These are phyloP conservation scores for Beta macrorhiza DNA, from an alignment of 179 eudicot genomes.

Conservation along the genomic window DNA sequence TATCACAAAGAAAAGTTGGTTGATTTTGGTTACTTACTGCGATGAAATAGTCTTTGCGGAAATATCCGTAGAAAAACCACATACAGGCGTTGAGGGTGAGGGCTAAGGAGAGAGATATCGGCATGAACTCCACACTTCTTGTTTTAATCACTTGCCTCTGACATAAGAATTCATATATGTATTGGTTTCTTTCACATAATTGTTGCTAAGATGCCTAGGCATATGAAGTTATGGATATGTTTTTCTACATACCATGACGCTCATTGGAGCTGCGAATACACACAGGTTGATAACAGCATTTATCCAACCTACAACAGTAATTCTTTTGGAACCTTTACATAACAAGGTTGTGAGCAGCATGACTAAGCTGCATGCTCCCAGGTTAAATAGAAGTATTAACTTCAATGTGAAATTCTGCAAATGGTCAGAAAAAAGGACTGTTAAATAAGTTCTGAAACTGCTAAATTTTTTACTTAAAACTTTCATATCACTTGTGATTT, in stretches of 20 bases:
- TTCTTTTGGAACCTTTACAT: conserved; percentile 33
- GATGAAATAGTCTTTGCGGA: conserved; percentile 55
- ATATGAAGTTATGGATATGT: neutral
- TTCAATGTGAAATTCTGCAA: conserved; percentile 47
- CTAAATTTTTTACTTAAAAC: neutral
- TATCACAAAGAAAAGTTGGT: neutral
- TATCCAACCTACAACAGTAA: conserved; percentile 65
- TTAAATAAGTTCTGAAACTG: neutral
- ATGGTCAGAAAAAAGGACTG: neutral
- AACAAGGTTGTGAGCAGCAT: conserved; percentile 39
- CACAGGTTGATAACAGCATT: conserved; percentile 60
- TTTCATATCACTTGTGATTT: neutral
- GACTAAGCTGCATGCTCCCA: conserved; percentile 45
- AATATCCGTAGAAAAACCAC: conserved; percentile 76
- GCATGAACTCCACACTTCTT: conserved; percentile 87
- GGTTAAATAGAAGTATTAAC: conserved; percentile 47
- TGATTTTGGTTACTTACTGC: conserved; percentile 51
- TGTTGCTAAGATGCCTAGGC: neutral
- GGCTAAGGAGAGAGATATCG: conserved; percentile 59
- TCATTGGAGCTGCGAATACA: conserved; percentile 76
- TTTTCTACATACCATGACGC: conserved; percentile 56
- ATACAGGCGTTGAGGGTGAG: conserved; percentile 63
- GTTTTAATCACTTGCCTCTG: conserved; percentile 71
- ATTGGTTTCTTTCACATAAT: neutral
- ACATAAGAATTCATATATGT: neutral